These are phyloP conservation scores for Serpula lacrymans DNA, from an alignment of 768 basidiomycete species.

Conservation along the genomic window DNA sequence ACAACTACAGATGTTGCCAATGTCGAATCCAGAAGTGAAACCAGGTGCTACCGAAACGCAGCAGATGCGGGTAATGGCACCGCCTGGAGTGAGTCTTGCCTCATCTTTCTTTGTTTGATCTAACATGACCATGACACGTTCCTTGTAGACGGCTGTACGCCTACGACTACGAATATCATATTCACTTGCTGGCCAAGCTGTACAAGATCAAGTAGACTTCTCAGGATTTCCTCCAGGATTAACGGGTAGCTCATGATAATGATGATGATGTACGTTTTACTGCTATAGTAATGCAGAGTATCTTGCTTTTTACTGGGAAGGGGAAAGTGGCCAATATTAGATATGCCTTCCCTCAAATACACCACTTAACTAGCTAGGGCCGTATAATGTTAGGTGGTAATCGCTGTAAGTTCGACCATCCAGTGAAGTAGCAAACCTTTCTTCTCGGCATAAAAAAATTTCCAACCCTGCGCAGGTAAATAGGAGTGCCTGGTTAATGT, in stretches of 20 bases:
- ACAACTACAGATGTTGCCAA: conserved; percentile 96
- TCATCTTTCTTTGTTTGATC: conserved; percentile 5
- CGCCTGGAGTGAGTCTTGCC: conserved; percentile 65
- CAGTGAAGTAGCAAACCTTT: too few species aligned
- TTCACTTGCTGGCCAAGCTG: conserved; percentile 57
- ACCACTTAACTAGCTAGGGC: too few species aligned
- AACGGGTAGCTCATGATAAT: conserved; percentile 42
- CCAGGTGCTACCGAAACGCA: conserved; percentile 88
- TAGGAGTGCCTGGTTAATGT: too few species aligned
- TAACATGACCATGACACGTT: neutral
- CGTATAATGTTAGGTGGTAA: too few species aligned
- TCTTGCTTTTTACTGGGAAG: too few species aligned
- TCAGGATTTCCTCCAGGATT: conserved; percentile 79
- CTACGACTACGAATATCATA: conserved; percentile 84
- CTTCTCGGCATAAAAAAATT: too few species aligned
- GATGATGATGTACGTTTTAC: conserved; percentile 12
- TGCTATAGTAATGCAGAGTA: too few species aligned
- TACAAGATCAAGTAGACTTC: conserved; percentile 96
- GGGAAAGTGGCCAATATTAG: too few species aligned
- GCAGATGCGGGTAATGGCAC: conserved; percentile 90
- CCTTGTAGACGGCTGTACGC: conserved; percentile 73
- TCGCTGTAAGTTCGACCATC: too few species aligned
- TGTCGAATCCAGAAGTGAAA: conserved; percentile 79
- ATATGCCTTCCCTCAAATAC: too few species aligned
- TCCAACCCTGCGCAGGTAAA: too few species aligned